Percentiles rank a stretch among this genome's conserved stretches.
phyloP scores from a whole-genome alignment of 768 basidiomycete genomes.

The Calocybe indica region DNA sequence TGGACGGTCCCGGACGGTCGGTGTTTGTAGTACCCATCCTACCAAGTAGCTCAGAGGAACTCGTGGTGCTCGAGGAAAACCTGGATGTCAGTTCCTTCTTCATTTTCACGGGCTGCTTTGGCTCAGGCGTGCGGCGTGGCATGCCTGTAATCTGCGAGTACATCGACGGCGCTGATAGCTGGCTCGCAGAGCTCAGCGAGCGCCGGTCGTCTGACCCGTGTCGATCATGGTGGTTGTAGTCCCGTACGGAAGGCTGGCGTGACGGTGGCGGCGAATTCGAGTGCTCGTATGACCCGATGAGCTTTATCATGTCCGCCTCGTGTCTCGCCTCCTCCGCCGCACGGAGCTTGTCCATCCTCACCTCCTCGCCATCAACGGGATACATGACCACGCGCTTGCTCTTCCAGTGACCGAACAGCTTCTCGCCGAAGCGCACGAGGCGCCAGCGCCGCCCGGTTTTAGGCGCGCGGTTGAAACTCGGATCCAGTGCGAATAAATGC shows the following conservation, averaged over 20 bases:
- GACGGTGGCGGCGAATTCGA: constrained; percentile 3
- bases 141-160: constrained; percentile 57
- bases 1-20: too few species aligned
- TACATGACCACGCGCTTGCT: constrained; percentile 9
- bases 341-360: constrained; percentile 11
- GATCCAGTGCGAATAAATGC: constrained; percentile 44
- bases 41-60: too few species aligned
- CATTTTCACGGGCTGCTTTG: constrained; percentile 45
- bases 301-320: constrained; percentile 19
- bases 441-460: constrained; percentile 46
- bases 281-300: constrained; percentile 15
- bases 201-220: constrained; percentile 4
- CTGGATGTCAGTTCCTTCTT: constrained; percentile 24
- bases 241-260: constrained; percentile 18
- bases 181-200: constrained; percentile 17
- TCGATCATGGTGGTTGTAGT: constrained; percentile 16
- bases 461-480: constrained; percentile 30
- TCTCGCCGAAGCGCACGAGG: constrained; percentile 52
- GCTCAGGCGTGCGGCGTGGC: constrained; percentile 51
- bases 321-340: constrained; percentile 15
- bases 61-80: constrained; percentile 29
- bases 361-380: constrained; percentile 7
- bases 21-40: too few species aligned
- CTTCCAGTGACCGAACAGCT: constrained; percentile 47
- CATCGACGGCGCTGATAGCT: constrained; percentile 39